Base-by-base conservation (phyloP, 2,329 filamentous ascomycete genomes). In the Diaporthe destruens region DNA sequence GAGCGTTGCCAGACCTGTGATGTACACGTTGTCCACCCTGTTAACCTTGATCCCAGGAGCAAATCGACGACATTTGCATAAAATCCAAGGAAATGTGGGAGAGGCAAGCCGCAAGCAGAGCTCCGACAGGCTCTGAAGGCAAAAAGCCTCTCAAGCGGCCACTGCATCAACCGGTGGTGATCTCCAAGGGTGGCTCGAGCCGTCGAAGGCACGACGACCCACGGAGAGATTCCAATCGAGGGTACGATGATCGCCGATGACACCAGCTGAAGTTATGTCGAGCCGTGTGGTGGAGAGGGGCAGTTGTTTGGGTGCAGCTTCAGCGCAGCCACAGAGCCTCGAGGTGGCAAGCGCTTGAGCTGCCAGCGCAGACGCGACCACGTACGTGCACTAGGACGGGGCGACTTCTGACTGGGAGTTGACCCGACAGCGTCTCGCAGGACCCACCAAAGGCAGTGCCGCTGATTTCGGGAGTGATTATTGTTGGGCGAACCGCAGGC, bases 21-120 rank as follows among this genome's bases (percentile, higher is more conserved):
- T 47, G 47, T 59, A 34, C 44, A 53, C n/a, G 23, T 29, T 65
- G 65, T 72, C 76, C 72, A 71, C 72, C 49, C 69, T 59, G 74
- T 73, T 80, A 71, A 79, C 71, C 71, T 44, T 71, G 61, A 63
- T 71, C 53, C 70, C 77, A 90, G 88, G 88, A 90, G 80, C 88
- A 90, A 84, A 90, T 90, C 75, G 87, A 90, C 77, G 88, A 90
- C 76, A 89, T 90, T 71, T 90, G 88, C 79, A 80, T 84, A 74
- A 90, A 90, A 79, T 90, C 88, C 47, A 88, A 84, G 74, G 86
- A 89, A 70, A 82, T 88, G 74, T 90, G 87, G 87, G 87, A 90
- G 75, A 85, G 81, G 75, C 87, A 90, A 79, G 86, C 86, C 20
- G 87, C 86, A 18, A 87, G 87, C 53, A 85, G 85, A 75, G 79